Base-by-base conservation (phyloP, 495 filamentous ascomycete genomes). In the Penicillium mononematosum region DNA sequence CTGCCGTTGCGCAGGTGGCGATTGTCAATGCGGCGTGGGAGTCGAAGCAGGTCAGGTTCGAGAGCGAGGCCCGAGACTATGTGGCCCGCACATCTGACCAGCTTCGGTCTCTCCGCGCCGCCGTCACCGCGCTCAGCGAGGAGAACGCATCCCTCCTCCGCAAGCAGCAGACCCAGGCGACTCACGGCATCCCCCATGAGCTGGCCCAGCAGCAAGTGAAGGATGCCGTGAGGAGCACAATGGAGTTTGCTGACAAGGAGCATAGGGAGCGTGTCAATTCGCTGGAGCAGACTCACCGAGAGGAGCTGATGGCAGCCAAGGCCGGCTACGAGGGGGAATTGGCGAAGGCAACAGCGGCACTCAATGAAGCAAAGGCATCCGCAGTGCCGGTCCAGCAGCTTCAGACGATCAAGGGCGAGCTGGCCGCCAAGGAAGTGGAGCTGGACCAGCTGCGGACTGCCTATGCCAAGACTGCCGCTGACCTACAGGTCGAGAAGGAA, bases 301-400 rank as follows among this genome's bases (percentile, higher is more conserved):
- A 20, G 27, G 27, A 48, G 45, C 45, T 48, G n/a, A 6, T n/a
- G 45, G 45, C 45, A 32, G 45, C 29, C 45, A 32, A 32, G 29
- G 11, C 3, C 9, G 45, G 20, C 9, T 20, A 32, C 27, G 27
- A 48, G 17, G 3, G 1, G 45, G 32, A 9, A 45, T 7, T 45
- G 22, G 0, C 1, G 10, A 14, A 45, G 0, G 1, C 25, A 16
- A 46, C 7, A 17, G 14, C 6, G 24, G 24, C 0, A 19, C 1
- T 17, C 8, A 4, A 47, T 25, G 10, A 8, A 17, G 12, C 4
- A 5, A 5, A 2, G 27, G 31, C 31, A 14, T 5, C 32, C 10
- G 32, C 10, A 4, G 25, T 27, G 0, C 45, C 24, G 10, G 10
- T 11, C 19, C 4, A 44, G 42, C 4, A 24, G 19, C 42, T 11